Conservation (phyloP, 306 rosid genomes). For the Pyrus betulifolia region DNA sequence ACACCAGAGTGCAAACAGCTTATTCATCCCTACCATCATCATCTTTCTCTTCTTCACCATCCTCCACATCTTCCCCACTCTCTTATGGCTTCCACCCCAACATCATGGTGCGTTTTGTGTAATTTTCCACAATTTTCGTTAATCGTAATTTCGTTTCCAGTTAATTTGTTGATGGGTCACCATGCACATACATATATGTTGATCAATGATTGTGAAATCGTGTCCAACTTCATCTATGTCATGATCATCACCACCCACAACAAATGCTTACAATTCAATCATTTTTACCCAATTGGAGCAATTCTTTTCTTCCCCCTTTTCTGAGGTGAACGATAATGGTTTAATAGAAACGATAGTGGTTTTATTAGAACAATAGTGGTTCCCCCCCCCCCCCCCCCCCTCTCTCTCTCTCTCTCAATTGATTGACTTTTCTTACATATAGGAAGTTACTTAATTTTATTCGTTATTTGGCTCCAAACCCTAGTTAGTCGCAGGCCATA, state of each 20-base stretch:
- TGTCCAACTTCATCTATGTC: neutral
- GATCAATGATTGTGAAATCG: neutral
- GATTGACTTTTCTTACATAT: neutral
- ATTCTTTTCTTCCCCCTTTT: neutral
- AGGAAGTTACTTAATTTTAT: neutral
- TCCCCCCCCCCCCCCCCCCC: neutral
- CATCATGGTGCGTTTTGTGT: constrained; percentile 43
- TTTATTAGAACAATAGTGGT: neutral
- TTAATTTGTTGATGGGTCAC: neutral
- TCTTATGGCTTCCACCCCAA: constrained; percentile 69
- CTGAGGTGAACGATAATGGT: neutral
- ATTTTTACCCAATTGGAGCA: neutral
- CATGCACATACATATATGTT: neutral
- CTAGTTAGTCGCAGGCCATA: neutral
- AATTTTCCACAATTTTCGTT: neutral
- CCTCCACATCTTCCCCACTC: constrained; percentile 68
- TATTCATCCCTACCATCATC: constrained; percentile 60
- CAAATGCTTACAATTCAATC: neutral
- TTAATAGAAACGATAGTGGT: neutral
- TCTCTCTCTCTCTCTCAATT: too few species aligned
- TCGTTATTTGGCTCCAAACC: neutral
- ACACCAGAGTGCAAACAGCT: constrained; percentile 60
- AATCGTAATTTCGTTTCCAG: neutral
- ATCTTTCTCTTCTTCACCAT: constrained; percentile 62
- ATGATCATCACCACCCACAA: neutral